phyloP scores from a whole-genome alignment of 768 basidiomycete genomes.

The Tulasnella sp. region DNA sequence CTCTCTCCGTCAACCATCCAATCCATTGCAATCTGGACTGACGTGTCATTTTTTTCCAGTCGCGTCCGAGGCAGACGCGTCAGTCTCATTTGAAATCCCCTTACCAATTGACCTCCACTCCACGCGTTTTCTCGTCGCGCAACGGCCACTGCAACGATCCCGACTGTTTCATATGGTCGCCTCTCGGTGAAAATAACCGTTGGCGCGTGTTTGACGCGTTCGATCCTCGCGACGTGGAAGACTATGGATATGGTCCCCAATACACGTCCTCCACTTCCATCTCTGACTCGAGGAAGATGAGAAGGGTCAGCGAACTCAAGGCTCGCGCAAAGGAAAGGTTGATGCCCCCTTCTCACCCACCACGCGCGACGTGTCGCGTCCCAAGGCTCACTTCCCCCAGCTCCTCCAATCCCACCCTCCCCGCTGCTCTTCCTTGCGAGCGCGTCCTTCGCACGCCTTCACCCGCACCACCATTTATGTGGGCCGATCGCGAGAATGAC shows the following conservation, averaged over 20 bases:
- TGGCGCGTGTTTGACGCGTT: slow-evolving; percentile 14
- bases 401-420: too few relatives aligned
- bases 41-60: too few relatives aligned
- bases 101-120: background rate
- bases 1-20: too few relatives aligned
- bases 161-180: slow-evolving; percentile 8
- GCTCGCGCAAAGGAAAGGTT: slow-evolving; percentile 11
- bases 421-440: too few relatives aligned
- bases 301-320: slow-evolving; percentile 5
- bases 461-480: too few relatives aligned
- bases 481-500: too few relatives aligned
- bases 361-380: slow-evolving; percentile 3
- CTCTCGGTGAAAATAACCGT: background rate
- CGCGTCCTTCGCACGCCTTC: too few relatives aligned
- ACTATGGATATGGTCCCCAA: background rate
- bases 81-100: too few relatives aligned
- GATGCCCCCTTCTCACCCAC: slow-evolving; percentile 5
- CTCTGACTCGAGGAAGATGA: background rate
- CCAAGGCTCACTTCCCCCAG: too few relatives aligned
- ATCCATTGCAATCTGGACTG: too few relatives aligned
- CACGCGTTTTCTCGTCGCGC: background rate
- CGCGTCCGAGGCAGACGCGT: too few relatives aligned
- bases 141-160: slow-evolving; percentile 8
- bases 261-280: background rate
- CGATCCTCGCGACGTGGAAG: slow-evolving; percentile 6